These are phyloP conservation scores for Pochonia chlamydosporia DNA, from an alignment of 2,329 filamentous ascomycete species.

Conservation along the genomic window DNA sequence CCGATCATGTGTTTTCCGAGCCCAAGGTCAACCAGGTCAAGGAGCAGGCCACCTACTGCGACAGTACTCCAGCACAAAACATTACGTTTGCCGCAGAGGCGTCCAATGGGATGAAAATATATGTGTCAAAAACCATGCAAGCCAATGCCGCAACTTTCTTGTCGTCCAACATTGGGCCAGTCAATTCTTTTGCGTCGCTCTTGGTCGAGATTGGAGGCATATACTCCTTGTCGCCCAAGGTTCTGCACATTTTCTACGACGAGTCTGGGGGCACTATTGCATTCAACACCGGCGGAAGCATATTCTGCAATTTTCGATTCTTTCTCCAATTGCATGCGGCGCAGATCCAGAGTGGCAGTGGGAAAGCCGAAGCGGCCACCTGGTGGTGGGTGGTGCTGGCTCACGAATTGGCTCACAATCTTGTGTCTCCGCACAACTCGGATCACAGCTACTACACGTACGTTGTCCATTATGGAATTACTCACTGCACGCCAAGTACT, in stretches of 20 bases:
- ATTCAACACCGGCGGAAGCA: slow-evolving; percentile 79
- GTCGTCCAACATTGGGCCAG: slow-evolving; percentile 47
- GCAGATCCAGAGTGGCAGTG: slow-evolving; percentile 33
- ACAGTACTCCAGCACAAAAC: slow-evolving; percentile 68
- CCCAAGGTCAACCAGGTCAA: slow-evolving; percentile 68
- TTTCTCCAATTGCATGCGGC: slow-evolving; percentile 71
- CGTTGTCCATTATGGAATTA: slow-evolving; percentile 19
- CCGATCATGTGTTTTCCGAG: slow-evolving; percentile 64
- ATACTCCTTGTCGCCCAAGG: slow-evolving; percentile 63
- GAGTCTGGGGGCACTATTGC: slow-evolving; percentile 75
- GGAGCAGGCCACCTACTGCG: slow-evolving; percentile 83
- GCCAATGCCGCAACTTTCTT: slow-evolving; percentile 50
- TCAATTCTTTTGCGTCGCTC: slow-evolving; percentile 65
- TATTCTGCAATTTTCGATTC: slow-evolving; percentile 92
- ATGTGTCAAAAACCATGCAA: slow-evolving; percentile 53
- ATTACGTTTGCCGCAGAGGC: slow-evolving; percentile 65
- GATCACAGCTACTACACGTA: slow-evolving; percentile 79
- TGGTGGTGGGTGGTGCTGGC: slow-evolving; percentile 97
- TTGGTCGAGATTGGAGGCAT: slow-evolving; percentile 64
- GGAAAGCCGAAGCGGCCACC: slow-evolving; percentile 61
- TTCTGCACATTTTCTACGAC: slow-evolving; percentile 85
- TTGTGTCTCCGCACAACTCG: slow-evolving; percentile 71
- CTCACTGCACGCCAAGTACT: neutral
- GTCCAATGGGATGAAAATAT: slow-evolving; percentile 67
- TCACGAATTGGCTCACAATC: slow-evolving; percentile 92